Percentiles rank a stretch among this genome's conserved stretches.
These are phyloP conservation scores for Calonectria leucothoes DNA, from an alignment of 2,329 filamentous ascomycete genomes.

Conservation along the genomic window DNA sequence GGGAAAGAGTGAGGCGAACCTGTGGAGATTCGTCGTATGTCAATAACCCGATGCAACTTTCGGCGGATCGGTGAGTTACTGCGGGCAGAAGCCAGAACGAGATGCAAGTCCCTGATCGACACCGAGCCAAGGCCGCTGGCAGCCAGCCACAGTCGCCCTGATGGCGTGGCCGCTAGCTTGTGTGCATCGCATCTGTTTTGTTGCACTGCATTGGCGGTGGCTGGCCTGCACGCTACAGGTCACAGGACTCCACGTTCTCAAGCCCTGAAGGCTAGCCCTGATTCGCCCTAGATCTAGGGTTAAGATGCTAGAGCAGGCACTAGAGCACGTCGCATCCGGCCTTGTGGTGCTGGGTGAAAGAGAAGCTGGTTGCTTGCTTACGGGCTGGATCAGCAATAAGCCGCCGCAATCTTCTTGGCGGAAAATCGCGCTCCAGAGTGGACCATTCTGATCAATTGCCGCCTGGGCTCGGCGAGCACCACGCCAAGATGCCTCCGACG, in stretches of 20 bases:
- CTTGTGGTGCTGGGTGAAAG: conserved; percentile 33
- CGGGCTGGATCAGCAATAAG: conserved; percentile 12
- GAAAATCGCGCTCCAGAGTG: conserved; percentile 23
- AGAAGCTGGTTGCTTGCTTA: conserved; percentile 24
- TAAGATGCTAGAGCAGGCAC: not conserved
- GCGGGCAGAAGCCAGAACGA: conserved; percentile 6
- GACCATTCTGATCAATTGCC: not conserved
- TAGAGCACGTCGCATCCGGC: conserved; percentile 13
- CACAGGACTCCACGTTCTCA: conserved; percentile 15
- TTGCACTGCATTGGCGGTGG: conserved; percentile 18
- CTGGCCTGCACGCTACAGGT: conserved; percentile 16
- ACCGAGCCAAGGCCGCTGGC: conserved; percentile 16
- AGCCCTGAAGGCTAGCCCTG: conserved; percentile 6
- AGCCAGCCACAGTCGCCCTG: conserved; percentile 11
- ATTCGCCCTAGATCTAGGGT: conserved; percentile 9
- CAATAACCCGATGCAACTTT: conserved; percentile 32
- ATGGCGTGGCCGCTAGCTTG: conserved; percentile 21
- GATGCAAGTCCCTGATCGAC: conserved; percentile 41
- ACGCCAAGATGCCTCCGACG: not conserved
- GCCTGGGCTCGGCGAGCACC: not conserved
- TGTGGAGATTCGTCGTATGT: conserved; percentile 31
- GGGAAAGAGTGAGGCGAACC: conserved; percentile 20
- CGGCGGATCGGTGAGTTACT: conserved; percentile 32
- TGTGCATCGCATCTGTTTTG: conserved; percentile 20
- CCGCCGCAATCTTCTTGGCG: conserved; percentile 13